Evolutionary conservation across 73 alveolate species (phyloP).

Genomic region (Paramecium primaurelia): DNA sequence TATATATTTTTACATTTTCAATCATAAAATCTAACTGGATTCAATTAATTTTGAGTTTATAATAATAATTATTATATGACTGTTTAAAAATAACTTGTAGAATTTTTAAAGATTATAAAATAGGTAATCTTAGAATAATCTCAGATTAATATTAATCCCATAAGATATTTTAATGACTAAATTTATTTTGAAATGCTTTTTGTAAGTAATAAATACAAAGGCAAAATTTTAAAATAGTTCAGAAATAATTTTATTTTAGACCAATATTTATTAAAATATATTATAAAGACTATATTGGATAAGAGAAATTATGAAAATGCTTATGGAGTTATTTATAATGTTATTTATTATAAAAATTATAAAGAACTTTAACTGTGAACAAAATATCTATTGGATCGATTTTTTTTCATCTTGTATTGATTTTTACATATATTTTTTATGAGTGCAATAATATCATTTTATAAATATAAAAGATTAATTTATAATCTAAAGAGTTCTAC

Average conservation of each 20-base stretch:
- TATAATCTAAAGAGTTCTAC: slow-evolving; percentile 18
- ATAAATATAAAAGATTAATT: background rate
- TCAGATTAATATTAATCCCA: background rate
- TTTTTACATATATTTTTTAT: background rate
- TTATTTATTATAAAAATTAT: no score
- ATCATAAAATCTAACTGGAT: no score
- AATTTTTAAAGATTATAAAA: background rate
- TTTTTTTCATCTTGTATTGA: background rate
- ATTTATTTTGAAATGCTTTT: no score
- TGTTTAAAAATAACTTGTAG: no score
- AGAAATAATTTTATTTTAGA: background rate
- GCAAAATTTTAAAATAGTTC: background rate
- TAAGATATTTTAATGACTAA: background rate
- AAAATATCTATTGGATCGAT: background rate
- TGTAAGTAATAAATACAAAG: background rate
- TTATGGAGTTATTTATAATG: no score
- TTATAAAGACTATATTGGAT: background rate
- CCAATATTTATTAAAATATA: background rate
- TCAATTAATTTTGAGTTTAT: no score
- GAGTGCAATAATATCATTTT: background rate
- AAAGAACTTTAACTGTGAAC: background rate
- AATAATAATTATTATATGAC: no score
- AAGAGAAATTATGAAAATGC: background rate
- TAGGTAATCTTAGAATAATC: background rate
- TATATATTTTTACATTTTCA: no score